phyloP scores from a whole-genome alignment of 768 basidiomycete species.

The Russula sp. region DNA sequence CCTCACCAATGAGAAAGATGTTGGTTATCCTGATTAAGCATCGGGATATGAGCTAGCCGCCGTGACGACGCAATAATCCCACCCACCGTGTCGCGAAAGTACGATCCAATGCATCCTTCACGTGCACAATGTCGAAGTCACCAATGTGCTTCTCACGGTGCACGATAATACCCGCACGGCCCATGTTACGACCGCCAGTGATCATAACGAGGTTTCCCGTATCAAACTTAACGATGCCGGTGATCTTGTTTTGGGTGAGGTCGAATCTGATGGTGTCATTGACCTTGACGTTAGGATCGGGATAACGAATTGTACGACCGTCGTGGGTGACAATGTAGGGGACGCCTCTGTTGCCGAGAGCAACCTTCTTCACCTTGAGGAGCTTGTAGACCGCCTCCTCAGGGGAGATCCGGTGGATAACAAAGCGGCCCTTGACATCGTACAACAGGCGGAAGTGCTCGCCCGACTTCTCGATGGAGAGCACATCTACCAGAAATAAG shows the following conservation, averaged over 20 bases:
- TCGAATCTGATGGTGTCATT: conserved; percentile 99
- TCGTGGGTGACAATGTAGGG: conserved; percentile 98
- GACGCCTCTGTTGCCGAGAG: conserved; percentile 88
- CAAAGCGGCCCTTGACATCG: conserved; percentile 99
- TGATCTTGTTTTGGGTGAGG: conserved; percentile 90
- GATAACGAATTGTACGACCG: conserved; percentile 99
- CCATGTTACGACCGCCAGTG: conserved; percentile 99
- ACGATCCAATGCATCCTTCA: conserved; percentile 91
- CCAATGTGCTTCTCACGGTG: conserved; percentile 97
- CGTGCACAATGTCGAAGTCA: conserved; percentile 98
- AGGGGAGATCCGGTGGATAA: conserved; percentile 97
- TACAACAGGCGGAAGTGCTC: conserved; percentile 99
- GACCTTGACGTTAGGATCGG: conserved; percentile 89
- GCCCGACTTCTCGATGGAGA: conserved; percentile 95
- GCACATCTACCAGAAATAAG: conserved; percentile 58
- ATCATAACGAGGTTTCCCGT: conserved; percentile 96
- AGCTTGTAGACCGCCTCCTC: conserved; percentile 98
- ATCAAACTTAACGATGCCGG: conserved; percentile 91
- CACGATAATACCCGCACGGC: conserved; percentile 91
- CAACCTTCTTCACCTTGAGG: conserved; percentile 87
- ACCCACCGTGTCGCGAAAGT: conserved; percentile 96
- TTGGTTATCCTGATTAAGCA: conserved; percentile 67
- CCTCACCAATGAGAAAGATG: conserved; percentile 98
- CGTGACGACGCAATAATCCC: neutral
- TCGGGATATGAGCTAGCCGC: neutral